Conservation (phyloP, 345 rosid species). For the Noccaea caerulescens region DNA sequence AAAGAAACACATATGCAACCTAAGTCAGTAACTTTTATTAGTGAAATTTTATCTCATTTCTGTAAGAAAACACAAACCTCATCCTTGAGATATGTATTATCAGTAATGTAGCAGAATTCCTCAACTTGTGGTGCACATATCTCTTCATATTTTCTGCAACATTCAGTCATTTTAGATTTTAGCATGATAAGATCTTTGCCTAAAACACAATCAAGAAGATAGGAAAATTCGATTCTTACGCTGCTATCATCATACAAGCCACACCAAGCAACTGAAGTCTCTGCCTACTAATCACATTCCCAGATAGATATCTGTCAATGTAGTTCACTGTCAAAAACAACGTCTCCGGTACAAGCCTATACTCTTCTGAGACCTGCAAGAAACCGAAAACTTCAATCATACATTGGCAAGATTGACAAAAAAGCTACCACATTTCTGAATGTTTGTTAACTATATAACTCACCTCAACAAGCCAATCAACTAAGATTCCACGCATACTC, state of each 20-base stretch:
- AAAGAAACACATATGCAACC: constrained; percentile 2
- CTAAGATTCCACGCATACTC: constrained; percentile 82
- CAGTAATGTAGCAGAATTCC: constrained; percentile 94
- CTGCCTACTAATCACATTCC: constrained; percentile 82
- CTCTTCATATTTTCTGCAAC: constrained; percentile 86
- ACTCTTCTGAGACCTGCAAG: constrained; percentile 88
- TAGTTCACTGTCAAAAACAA: constrained; percentile 83
- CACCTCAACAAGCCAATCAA: constrained; percentile 99
- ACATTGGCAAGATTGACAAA: background rate
- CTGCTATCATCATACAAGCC: constrained; percentile 94
- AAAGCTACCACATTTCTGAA: background rate
- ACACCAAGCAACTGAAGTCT: constrained; percentile 91
- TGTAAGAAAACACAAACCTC: constrained; percentile 49
- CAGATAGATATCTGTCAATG: constrained; percentile 91
- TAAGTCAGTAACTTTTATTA: constrained; percentile 2
- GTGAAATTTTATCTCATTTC: background rate
- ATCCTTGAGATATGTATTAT: constrained; percentile 88
- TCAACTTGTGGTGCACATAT: constrained; percentile 98
- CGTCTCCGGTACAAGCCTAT: constrained; percentile 94
- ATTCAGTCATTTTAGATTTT: background rate
- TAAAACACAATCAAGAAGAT: background rate
- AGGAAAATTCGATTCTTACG: constrained; percentile 53
- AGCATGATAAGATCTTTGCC: background rate
- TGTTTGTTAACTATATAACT: constrained; percentile 1
- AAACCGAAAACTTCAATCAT: background rate